Evolutionary conservation across 1,284 basidiomycete genomes (phyloP).

Genomic region (Albatrellus sp.): DNA sequence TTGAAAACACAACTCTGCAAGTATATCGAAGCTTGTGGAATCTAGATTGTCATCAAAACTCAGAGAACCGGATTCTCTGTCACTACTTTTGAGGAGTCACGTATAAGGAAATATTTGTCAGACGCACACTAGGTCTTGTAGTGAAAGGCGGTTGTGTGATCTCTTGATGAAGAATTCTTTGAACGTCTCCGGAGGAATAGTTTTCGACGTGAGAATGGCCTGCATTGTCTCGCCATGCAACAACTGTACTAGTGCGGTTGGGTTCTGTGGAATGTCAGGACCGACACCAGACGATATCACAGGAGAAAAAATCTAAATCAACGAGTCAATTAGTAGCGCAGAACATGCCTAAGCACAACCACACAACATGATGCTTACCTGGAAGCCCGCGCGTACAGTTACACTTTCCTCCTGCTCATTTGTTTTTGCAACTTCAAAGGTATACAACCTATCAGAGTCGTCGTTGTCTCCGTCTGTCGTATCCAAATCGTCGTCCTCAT

Average conservation of each 20-base stretch:
- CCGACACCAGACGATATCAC: background rate
- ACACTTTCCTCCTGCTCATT: slow-evolving; percentile 47
- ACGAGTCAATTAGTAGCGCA: too few species aligned
- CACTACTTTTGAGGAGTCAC: background rate
- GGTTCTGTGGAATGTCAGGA: too few species aligned
- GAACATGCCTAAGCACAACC: too few species aligned
- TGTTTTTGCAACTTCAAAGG: slow-evolving; percentile 43
- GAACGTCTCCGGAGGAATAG: too few species aligned
- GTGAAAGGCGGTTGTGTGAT: too few species aligned
- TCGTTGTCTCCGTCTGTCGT: slow-evolving; percentile 17
- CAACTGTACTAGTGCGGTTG: background rate
- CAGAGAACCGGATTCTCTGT: background rate
- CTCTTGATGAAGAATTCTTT: too few species aligned
- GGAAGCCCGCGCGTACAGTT: slow-evolving; percentile 26
- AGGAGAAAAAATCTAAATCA: background rate
- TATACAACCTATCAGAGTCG: slow-evolving; percentile 33
- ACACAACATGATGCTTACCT: slow-evolving; percentile 17
- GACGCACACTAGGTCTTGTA: too few species aligned
- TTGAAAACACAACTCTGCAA: too few species aligned
- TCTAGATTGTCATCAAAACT: background rate
- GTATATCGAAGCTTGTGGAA: background rate
- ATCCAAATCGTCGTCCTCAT: slow-evolving; percentile 15
- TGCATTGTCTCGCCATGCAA: too few species aligned
- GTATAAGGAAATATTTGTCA: too few species aligned
- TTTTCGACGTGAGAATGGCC: too few species aligned